Percentiles rank a stretch among this genome's conserved stretches.
Evolutionary conservation across 2,329 filamentous ascomycete species (phyloP).

Genomic region (Ophiostoma perfectum): DNA sequence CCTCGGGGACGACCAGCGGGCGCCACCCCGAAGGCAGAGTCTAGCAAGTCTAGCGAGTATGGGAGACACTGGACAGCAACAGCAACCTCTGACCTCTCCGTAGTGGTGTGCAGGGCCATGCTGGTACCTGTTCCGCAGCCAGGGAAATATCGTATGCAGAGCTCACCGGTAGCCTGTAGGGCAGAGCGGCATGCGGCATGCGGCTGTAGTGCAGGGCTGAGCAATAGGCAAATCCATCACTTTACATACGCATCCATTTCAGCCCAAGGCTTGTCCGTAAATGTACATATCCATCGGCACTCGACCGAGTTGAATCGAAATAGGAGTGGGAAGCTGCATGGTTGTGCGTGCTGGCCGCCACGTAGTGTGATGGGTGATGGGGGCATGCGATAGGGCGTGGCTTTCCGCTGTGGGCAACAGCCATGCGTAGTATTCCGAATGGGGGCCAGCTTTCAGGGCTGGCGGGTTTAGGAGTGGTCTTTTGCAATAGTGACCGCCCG

Average conservation of each 20-base stretch:
- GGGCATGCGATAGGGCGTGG: not conserved
- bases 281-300: conserved; percentile 3
- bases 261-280: conserved; percentile 4
- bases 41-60: too few relatives aligned
- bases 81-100: too few relatives aligned
- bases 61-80: too few relatives aligned
- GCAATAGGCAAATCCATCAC: too few relatives aligned
- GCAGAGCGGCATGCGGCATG: not conserved
- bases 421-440: not conserved
- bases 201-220: not conserved
- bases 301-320: not conserved
- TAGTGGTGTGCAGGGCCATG: too few relatives aligned
- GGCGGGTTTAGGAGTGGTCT: too few relatives aligned
- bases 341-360: not conserved
- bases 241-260: not conserved
- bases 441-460: too few relatives aligned
- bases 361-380: not conserved
- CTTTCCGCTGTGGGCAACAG: not conserved
- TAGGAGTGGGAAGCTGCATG: not conserved
- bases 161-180: not conserved
- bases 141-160: too few relatives aligned
- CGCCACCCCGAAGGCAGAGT: too few relatives aligned
- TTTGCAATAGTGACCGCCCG: too few relatives aligned
- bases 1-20: too few relatives aligned
- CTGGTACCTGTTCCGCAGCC: too few relatives aligned